Evolutionary conservation across 2,329 filamentous ascomycete genomes (phyloP).

Genomic region (Ascochyta viciae-villosae): DNA sequence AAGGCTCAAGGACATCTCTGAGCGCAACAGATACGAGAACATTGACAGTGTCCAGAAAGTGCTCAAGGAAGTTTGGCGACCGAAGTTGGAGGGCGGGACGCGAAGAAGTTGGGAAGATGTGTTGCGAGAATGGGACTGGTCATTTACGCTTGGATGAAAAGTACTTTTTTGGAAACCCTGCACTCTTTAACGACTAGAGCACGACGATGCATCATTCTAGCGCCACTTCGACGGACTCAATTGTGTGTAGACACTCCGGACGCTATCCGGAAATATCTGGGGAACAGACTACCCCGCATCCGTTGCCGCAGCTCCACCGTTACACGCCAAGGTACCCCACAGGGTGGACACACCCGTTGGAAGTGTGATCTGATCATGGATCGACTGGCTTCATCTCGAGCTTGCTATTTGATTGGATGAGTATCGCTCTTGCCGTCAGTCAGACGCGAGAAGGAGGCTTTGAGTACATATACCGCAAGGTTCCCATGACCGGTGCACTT

Average conservation of each 20-base stretch:
- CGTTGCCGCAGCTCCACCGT: not conserved
- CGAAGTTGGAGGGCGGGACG: slow-evolving; percentile 35
- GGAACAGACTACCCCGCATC: slow-evolving; percentile 10
- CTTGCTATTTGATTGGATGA: not conserved
- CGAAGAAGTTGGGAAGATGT: slow-evolving; percentile 47
- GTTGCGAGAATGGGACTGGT: slow-evolving; percentile 46
- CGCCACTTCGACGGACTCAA: not conserved
- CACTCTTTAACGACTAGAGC: not conserved
- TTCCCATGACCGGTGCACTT: too few relatives aligned
- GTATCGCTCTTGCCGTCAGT: not conserved
- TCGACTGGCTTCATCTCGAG: not conserved
- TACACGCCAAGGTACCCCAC: slow-evolving; percentile 3
- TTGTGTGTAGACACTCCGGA: not conserved
- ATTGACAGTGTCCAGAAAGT: slow-evolving; percentile 44
- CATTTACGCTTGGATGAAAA: slow-evolving; percentile 41
- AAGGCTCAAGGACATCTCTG: slow-evolving; percentile 41
- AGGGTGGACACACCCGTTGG: not conserved
- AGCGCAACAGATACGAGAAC: slow-evolving; percentile 46
- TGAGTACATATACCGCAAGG: not conserved
- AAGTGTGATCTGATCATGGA: not conserved
- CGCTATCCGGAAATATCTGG: not conserved
- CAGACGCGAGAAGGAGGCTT: not conserved
- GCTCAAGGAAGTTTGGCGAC: slow-evolving; percentile 45
- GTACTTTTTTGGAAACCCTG: not conserved
- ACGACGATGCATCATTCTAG: not conserved